A percentile compares a stretch with the other conserved stretches of the same genome.
Conservation (phyloP, 306 rosid species). For the Ziziphus jujuba region DNA sequence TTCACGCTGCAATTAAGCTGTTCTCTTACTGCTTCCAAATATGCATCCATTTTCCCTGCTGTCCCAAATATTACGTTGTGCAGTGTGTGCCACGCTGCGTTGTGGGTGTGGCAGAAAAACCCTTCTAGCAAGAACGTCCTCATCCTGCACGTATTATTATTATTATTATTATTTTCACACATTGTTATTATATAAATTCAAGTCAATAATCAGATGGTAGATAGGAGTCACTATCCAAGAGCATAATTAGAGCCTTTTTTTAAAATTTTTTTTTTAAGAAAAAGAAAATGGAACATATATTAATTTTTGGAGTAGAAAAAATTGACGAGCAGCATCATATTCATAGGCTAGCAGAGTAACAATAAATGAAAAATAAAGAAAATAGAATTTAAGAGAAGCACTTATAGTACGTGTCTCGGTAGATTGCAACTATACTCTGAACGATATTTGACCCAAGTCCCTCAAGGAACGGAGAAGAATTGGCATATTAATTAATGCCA, state of each 20-base stretch:
- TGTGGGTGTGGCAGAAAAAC: slow-evolving; percentile 94
- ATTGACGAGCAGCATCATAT: slow-evolving; percentile 5
- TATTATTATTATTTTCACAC: background rate
- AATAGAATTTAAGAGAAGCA: background rate
- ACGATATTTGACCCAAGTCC: background rate
- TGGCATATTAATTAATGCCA: too few relatives aligned
- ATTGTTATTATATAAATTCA: background rate
- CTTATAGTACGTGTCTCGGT: slow-evolving; percentile 6
- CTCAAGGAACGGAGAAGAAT: slow-evolving; percentile 6
- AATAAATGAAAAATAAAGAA: background rate
- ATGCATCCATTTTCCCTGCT: slow-evolving; percentile 61
- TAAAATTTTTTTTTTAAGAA: too few relatives aligned
- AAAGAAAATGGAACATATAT: too few relatives aligned
- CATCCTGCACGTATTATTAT: slow-evolving; percentile 61
- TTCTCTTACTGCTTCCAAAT: slow-evolving; percentile 55
- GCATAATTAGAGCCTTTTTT: too few relatives aligned
- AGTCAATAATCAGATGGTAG: background rate
- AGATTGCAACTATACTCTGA: background rate
- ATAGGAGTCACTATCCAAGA: slow-evolving; percentile 11
- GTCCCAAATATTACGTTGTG: slow-evolving; percentile 90
- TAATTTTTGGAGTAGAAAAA: background rate
- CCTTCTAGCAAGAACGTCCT: slow-evolving; percentile 80
- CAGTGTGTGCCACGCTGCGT: slow-evolving; percentile 97
- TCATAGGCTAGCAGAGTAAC: background rate
- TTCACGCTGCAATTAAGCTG: slow-evolving; percentile 54